A percentile compares a stretch with the other conserved stretches of the same genome.
Conservation (phyloP, 2,329 filamentous ascomycete genomes). For the Alternaria infectoria region DNA sequence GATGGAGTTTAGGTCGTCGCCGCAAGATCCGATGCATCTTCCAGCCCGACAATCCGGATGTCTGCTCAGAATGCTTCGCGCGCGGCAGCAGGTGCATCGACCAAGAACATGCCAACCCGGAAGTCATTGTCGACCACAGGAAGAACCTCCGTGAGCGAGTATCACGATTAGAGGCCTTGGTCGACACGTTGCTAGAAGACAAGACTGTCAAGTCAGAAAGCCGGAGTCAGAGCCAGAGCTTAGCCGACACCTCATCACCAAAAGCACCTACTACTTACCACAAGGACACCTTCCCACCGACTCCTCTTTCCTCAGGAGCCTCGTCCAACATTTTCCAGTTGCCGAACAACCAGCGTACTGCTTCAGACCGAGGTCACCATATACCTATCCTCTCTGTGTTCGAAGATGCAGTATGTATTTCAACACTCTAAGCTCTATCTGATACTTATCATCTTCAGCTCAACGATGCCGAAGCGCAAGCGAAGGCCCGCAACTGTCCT, state of each 20-base stretch:
- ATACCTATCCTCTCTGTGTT: constrained; percentile 48
- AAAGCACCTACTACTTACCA: constrained; percentile 30
- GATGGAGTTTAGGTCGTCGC: constrained; percentile 50
- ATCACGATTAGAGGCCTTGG: constrained; percentile 50
- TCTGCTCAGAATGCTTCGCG: constrained; percentile 55
- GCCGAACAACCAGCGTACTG: constrained; percentile 29
- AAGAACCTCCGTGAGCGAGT: constrained; percentile 53
- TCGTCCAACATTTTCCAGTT: constrained; percentile 28
- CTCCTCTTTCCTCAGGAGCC: constrained; percentile 42
- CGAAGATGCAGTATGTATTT: constrained; percentile 46
- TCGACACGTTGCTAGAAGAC: constrained; percentile 48
- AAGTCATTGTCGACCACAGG: constrained; percentile 50
- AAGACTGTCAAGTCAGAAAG: constrained; percentile 41
- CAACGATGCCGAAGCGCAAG: constrained; percentile 44
- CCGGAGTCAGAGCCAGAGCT: constrained; percentile 27
- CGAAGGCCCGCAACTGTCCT: constrained; percentile 33
- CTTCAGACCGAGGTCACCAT: constrained; percentile 38
- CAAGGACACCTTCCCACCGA: constrained; percentile 39
- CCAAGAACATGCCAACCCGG: constrained; percentile 52
- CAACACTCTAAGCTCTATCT: neutral
- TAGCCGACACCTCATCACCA: constrained; percentile 36
- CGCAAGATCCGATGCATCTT: constrained; percentile 59
- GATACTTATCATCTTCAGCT: constrained; percentile 33
- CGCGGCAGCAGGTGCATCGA: constrained; percentile 55
- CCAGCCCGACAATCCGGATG: constrained; percentile 45